Evolutionary conservation across 768 basidiomycete genomes (phyloP), one percentile per base, ranked within the genome.

Genomic region (Podaxis sp.): DNA sequence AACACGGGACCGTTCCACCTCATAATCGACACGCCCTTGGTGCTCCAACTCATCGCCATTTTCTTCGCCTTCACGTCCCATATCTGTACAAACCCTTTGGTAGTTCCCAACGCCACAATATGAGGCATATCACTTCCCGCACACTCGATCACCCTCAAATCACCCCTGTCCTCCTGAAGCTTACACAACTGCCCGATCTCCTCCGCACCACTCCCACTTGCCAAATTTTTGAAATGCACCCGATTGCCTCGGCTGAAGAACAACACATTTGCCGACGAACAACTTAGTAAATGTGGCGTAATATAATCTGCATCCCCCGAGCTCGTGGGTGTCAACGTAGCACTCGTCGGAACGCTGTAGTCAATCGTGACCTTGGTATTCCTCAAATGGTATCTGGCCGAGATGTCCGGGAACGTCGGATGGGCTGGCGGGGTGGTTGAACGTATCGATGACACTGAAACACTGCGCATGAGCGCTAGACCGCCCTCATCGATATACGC

Each of bases 51-150:
- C 21, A 79, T 68, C 7, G 83, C 77, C 67, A 63, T 63, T 36
- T 62, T 61, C 61, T 66, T 66, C 3, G 62, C 59, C 55, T 62
- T 61, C n/a, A 62, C 58, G 44, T 66, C 61, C 58, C 63, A 66
- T 16, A 92, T 75, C 71, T 90, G 88, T 14, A 93, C 77, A 11
- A 79, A 72, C 1, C 90, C 90, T 23, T 77, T 79, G 59, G 79
- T 79, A 7, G 86, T 85, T 1, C 83, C 85, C 16, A 90, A 70
- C 1, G 88, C 88, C 35, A 92, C 74, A 50, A 81, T 61, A 38
- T 79, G 74, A 25, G 71, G 68, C 36, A 71, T 68, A 16, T 72
- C 70, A 16, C 42, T 57, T 52, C 74, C 69, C 36, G 69, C 79
- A 60, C 77, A 79, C 46, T 74, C 74, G 44, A 86, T 68, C 4